phyloP scores from a whole-genome alignment of 805 yeast genomes.

The Komagataella pastoris region DNA sequence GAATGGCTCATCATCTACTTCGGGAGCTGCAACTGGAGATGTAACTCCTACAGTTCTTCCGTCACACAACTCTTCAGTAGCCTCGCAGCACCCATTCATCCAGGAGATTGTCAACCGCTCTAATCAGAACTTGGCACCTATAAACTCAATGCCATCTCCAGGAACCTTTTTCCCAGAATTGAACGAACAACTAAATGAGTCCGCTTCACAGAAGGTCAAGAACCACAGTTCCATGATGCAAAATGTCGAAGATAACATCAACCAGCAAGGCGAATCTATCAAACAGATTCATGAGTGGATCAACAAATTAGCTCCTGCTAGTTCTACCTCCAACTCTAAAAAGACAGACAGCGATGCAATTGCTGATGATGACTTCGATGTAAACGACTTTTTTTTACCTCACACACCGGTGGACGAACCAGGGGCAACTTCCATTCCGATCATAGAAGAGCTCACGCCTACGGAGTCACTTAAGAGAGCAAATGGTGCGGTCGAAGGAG shows the following conservation, averaged over 20 bases:
- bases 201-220: not conserved
- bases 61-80: not conserved
- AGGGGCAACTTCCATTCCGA: not conserved
- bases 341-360: not conserved
- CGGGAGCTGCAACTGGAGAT: not conserved
- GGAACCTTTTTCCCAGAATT: slow-evolving; percentile 16
- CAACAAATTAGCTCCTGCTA: slow-evolving; percentile 16
- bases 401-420: slow-evolving; percentile 13
- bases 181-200: slow-evolving; percentile 1
- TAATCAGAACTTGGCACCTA: not conserved
- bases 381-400: slow-evolving; percentile 17
- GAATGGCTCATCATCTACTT: not conserved
- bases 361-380: slow-evolving; percentile 17
- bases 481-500: not conserved
- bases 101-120: slow-evolving; percentile 4
- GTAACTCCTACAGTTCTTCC: not conserved
- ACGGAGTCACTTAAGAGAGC: not conserved
- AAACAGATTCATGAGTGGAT: slow-evolving; percentile 48
- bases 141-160: slow-evolving; percentile 10
- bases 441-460: not conserved
- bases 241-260: slow-evolving; percentile 32
- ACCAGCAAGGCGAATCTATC: slow-evolving; percentile 36
- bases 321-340: slow-evolving; percentile 2
- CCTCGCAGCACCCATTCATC: slow-evolving; percentile 3
- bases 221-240: slow-evolving; percentile 9